phyloP scores from a whole-genome alignment of 129 eudicot genomes.

The Glebionis coronaria region DNA sequence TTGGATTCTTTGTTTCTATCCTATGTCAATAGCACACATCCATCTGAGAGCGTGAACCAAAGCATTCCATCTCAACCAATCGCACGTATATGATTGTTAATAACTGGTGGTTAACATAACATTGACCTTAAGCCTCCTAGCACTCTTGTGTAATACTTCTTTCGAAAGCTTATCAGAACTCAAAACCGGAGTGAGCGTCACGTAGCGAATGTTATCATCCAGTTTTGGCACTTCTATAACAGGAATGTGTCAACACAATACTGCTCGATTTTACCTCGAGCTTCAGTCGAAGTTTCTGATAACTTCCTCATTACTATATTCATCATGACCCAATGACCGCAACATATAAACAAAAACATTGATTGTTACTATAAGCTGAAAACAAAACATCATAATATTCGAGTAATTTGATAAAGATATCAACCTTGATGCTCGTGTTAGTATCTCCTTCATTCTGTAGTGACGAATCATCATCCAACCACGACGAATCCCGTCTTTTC shows the following conservation, averaged over 20 bases:
- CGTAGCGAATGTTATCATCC: too few species aligned
- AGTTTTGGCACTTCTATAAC: constrained; percentile 79
- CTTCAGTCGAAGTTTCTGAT: constrained; percentile 91
- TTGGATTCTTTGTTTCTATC: too few species aligned
- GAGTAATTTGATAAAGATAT: not conserved
- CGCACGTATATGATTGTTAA: too few species aligned
- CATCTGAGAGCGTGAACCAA: too few species aligned
- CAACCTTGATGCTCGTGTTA: constrained; percentile 92
- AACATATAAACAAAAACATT: constrained; percentile 7
- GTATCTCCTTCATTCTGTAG: constrained; percentile 65
- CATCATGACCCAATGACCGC: constrained; percentile 94
- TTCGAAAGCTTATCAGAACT: too few species aligned
- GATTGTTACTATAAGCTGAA: not conserved
- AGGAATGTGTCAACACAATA: constrained; percentile 81
- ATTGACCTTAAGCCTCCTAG: too few species aligned
- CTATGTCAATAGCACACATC: too few species aligned
- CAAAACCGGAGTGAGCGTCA: too few species aligned
- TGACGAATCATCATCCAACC: constrained; percentile 97
- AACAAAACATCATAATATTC: not conserved
- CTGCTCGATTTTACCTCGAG: constrained; percentile 72
- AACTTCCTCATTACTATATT: constrained; percentile 81
- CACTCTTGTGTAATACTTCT: too few species aligned
- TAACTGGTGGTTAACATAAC: too few species aligned
- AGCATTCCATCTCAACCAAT: too few species aligned
- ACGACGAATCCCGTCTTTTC: constrained; percentile 95